phyloP scores from a whole-genome alignment of 2,329 filamentous ascomycete species.

The Amauroascus niger region DNA sequence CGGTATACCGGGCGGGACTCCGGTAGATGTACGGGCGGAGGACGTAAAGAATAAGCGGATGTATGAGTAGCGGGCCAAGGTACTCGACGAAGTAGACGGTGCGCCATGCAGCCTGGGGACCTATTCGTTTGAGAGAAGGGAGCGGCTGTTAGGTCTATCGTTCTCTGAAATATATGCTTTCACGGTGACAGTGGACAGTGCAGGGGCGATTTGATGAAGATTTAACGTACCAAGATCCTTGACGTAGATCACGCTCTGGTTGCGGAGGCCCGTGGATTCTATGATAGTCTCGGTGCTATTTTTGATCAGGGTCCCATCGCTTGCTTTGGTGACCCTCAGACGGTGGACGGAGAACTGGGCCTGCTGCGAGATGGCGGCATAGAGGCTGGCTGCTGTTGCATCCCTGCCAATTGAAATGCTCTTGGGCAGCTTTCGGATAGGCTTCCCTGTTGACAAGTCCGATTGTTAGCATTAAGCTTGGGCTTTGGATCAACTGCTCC shows the following conservation, averaged over 20 bases:
- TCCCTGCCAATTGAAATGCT: conserved; percentile 44
- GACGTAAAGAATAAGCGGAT: conserved; percentile 60
- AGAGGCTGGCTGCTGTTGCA: conserved; percentile 47
- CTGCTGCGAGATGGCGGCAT: conserved; percentile 46
- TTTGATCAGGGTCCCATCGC: conserved; percentile 49
- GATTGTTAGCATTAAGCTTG: neutral
- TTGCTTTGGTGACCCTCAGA: conserved; percentile 55
- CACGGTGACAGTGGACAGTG: no score
- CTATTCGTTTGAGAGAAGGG: conserved; percentile 38
- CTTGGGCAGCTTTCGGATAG: conserved; percentile 51
- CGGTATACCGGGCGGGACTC: conserved; percentile 39
- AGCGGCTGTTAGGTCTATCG: neutral
- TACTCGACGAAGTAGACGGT: conserved; percentile 96
- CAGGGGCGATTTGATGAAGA: no score
- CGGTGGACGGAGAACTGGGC: conserved; percentile 50
- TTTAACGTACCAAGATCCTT: conserved; percentile 79
- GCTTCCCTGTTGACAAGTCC: conserved; percentile 42
- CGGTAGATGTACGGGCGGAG: conserved; percentile 62
- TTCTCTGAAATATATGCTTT: no score
- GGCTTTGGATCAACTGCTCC: no score
- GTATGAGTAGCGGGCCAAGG: conserved; percentile 79
- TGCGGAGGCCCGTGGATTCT: conserved; percentile 46
- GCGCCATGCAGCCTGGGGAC: conserved; percentile 80
- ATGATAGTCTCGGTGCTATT: conserved; percentile 47
- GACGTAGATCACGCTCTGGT: conserved; percentile 61